phyloP scores from a whole-genome alignment of 2,329 filamentous ascomycete species.

The Zasmidium citrigriseum region DNA sequence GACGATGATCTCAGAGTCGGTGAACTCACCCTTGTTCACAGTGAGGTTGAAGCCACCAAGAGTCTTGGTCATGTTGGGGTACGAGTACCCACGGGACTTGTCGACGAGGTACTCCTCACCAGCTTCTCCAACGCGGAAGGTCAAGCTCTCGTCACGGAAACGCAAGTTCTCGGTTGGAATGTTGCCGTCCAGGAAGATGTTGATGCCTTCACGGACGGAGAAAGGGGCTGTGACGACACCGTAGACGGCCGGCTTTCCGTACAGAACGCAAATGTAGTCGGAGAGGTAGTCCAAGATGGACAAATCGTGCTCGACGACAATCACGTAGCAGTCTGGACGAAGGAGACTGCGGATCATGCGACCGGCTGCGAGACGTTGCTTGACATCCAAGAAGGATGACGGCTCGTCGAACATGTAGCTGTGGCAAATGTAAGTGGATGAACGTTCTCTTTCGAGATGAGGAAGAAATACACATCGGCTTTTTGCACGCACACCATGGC shows the following conservation, averaged over 20 bases:
- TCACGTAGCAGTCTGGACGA: slow-evolving; percentile 88
- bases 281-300: slow-evolving; percentile 98
- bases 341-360: slow-evolving; percentile 90
- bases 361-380: slow-evolving; percentile 92
- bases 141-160: slow-evolving; percentile 95
- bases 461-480: slow-evolving; percentile 71
- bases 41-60: slow-evolving; percentile 83
- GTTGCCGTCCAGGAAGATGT: slow-evolving; percentile 97
- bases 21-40: slow-evolving; percentile 83
- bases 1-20: slow-evolving; percentile 97
- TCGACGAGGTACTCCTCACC: slow-evolving; percentile 86
- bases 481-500: slow-evolving; percentile 93
- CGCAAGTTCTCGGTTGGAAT: slow-evolving; percentile 98
- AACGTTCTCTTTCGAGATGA: neutral
- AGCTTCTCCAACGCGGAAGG: slow-evolving; percentile 89
- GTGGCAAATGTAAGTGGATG: slow-evolving; percentile 10
- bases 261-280: slow-evolving; percentile 96
- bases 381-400: slow-evolving; percentile 98
- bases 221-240: slow-evolving; percentile 95
- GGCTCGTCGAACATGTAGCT: slow-evolving; percentile 99
- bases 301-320: slow-evolving; percentile 98
- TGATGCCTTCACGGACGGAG: slow-evolving; percentile 98
- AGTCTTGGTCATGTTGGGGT: slow-evolving; percentile 91
- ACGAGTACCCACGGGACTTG: slow-evolving; percentile 80
- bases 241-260: slow-evolving; percentile 92